Evolutionary conservation across 345 rosid species (phyloP).

Genomic region (Euphorbia pulcherrima): DNA sequence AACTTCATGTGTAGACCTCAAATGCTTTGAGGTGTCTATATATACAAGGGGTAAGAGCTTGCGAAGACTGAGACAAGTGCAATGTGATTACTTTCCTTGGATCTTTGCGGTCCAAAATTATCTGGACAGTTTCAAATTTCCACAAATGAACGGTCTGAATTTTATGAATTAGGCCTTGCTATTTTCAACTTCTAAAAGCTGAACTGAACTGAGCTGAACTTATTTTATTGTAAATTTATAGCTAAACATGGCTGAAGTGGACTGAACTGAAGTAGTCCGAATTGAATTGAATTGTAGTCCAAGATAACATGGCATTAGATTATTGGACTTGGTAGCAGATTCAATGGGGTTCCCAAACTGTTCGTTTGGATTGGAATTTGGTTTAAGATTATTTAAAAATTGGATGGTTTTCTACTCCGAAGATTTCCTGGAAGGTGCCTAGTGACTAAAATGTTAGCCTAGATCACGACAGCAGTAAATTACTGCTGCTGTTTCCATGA

Average conservation of each 20-base stretch:
- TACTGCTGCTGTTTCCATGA: constrained; percentile 33
- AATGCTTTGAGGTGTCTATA: background rate
- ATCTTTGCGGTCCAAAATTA: background rate
- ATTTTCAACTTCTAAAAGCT: too few species aligned
- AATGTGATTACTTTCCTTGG: background rate
- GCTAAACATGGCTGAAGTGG: too few species aligned
- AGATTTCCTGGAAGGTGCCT: constrained; percentile 46
- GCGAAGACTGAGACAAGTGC: background rate
- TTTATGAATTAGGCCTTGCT: too few species aligned
- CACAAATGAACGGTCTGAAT: constrained; percentile 5
- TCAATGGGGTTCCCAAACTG: background rate
- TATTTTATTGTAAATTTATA: too few species aligned
- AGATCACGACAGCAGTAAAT: constrained; percentile 1
- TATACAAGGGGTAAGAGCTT: background rate
- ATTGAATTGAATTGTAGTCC: too few species aligned
- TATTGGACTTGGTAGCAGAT: background rate
- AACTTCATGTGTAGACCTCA: background rate
- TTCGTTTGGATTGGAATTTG: background rate
- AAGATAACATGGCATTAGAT: too few species aligned
- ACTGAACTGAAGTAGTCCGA: too few species aligned
- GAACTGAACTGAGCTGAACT: too few species aligned
- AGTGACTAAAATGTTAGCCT: background rate
- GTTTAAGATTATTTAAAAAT: background rate
- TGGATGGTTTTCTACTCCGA: background rate
- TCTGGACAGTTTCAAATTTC: background rate